A percentile compares a stretch with the other conserved stretches of the same genome.
Evolutionary conservation across 345 rosid genomes (phyloP).

Genomic region (Eucalyptus shirleyi): DNA sequence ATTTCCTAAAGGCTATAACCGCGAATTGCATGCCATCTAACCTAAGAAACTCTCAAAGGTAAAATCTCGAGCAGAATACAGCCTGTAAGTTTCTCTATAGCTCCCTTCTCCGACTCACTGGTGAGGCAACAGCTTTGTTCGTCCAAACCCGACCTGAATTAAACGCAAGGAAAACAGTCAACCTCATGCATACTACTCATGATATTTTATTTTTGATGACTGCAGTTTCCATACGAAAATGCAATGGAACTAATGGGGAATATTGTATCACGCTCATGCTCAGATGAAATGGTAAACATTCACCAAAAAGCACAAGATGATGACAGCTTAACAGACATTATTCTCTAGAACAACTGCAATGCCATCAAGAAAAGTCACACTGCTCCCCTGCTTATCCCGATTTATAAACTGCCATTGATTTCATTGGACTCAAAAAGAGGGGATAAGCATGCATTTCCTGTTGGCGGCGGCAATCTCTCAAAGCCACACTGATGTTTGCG

Average conservation of each 20-base stretch:
- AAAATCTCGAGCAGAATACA: neutral
- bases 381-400: neutral
- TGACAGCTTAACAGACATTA: neutral
- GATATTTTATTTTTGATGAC: neutral
- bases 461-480: neutral
- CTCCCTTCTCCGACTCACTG: neutral
- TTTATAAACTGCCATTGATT: neutral
- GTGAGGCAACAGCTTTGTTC: neutral
- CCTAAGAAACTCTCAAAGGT: neutral
- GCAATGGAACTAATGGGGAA: neutral
- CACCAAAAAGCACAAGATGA: neutral
- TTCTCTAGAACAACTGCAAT: neutral
- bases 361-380: neutral
- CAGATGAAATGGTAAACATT: neutral
- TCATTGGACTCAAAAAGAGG: neutral
- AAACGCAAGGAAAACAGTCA: neutral
- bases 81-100: neutral
- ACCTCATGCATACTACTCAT: neutral
- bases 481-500: neutral
- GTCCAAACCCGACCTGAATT: neutral
- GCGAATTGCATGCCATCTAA: neutral
- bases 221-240: neutral
- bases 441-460: neutral
- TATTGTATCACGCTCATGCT: neutral
- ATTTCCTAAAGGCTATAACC: neutral